Percentiles rank a stretch among this genome's conserved stretches.
phyloP scores from a whole-genome alignment of 2,329 filamentous ascomycete genomes.

The Periglandula ipomoeae region DNA sequence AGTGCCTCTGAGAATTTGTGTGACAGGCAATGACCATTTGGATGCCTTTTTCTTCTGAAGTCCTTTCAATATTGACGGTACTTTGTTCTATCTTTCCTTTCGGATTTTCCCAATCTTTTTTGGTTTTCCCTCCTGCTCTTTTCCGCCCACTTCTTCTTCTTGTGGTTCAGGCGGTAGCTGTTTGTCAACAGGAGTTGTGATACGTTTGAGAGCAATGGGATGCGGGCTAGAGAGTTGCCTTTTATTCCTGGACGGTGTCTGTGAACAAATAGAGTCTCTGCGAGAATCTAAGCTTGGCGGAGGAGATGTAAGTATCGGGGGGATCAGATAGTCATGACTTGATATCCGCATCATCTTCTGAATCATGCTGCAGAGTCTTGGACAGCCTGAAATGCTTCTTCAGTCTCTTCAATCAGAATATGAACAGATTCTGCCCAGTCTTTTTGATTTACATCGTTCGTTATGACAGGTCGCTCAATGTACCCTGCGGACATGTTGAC shows the following conservation, averaged over 20 bases:
- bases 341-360: conserved; percentile 24
- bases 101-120: not conserved
- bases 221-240: not conserved
- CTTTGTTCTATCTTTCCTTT: not conserved
- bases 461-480: conserved; percentile 2
- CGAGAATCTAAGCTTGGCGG: not conserved
- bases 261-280: not conserved
- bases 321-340: conserved; percentile 15
- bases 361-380: conserved; percentile 29
- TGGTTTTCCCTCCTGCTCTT: not conserved
- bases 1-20: conserved; percentile 46
- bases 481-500: conserved; percentile 1
- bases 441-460: conserved; percentile 3
- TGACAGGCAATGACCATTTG: conserved; percentile 45
- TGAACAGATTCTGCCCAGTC: conserved; percentile 29
- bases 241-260: not conserved
- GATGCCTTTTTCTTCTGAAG: conserved; percentile 16
- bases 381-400: conserved; percentile 40
- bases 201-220: not conserved
- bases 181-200: not conserved
- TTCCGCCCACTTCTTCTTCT: conserved; percentile 10
- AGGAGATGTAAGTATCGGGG: conserved; percentile 7
- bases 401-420: conserved; percentile 38
- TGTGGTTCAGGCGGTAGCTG: conserved; percentile 14
- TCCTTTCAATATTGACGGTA: not conserved